Percentiles rank a stretch among this genome's conserved stretches.
These are phyloP conservation scores for Rubroboletus pulcherrimus DNA, from an alignment of 768 basidiomycete genomes.

Conservation along the genomic window DNA sequence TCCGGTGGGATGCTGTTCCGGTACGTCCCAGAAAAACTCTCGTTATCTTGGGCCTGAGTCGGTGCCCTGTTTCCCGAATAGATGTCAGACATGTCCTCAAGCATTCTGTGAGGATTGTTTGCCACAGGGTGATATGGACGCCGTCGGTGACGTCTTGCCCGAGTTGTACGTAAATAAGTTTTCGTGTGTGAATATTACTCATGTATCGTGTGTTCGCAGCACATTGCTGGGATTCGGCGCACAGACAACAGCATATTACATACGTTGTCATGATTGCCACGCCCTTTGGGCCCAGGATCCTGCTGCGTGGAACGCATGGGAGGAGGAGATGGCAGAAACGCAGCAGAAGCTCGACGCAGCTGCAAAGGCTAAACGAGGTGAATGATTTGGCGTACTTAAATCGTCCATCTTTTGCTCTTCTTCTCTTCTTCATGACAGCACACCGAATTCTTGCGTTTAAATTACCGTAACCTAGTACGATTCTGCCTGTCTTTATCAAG, in stretches of 20 bases:
- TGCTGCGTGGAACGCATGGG: slow-evolving; percentile 39
- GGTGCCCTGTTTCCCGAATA: slow-evolving; percentile 13
- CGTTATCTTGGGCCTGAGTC: slow-evolving; percentile 3
- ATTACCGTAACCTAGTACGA: neutral
- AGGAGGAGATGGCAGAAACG: slow-evolving; percentile 38
- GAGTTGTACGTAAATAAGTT: slow-evolving; percentile 45
- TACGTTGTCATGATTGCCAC: slow-evolving; percentile 49
- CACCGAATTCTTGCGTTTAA: neutral
- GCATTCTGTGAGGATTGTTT: slow-evolving; percentile 65
- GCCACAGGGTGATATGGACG: slow-evolving; percentile 44
- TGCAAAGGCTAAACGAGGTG: neutral
- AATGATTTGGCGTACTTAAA: neutral
- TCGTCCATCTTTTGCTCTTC: neutral
- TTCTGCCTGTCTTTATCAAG: neutral
- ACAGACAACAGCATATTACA: slow-evolving; percentile 40
- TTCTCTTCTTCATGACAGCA: neutral
- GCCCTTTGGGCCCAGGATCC: slow-evolving; percentile 36
- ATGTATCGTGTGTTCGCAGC: slow-evolving; percentile 28
- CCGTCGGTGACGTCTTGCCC: slow-evolving; percentile 52
- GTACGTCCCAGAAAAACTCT: slow-evolving; percentile 25
- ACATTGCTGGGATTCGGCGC: slow-evolving; percentile 38
- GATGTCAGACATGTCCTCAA: slow-evolving; percentile 56
- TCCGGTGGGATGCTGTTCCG: slow-evolving; percentile 59
- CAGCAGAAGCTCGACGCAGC: slow-evolving; percentile 32
- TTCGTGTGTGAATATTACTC: slow-evolving; percentile 1